Evolutionary conservation across 1,284 basidiomycete species (phyloP), one percentile per base, ranked within the genome.

Genomic region (Schizophyllum amplum): DNA sequence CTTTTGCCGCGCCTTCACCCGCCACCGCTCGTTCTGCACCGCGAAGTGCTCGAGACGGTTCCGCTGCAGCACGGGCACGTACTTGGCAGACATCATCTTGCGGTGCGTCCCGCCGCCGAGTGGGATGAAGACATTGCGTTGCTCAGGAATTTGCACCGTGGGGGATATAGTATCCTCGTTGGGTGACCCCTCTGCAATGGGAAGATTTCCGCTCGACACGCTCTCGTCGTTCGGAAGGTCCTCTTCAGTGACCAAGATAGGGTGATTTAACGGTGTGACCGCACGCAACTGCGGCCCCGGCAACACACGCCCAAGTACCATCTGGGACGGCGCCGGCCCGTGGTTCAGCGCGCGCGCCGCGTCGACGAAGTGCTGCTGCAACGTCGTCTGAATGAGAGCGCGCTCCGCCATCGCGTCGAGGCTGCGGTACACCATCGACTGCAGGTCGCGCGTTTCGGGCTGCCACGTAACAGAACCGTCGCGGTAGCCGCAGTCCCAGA

Each of bases 401-500:
- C 33, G 33, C 7, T 42, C 33, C 7, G 33, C 33, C 3, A 17
- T 42, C 23, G 74, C 70, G 59, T 87, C 79, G 23, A 92, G 73
- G 9, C 79, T 71, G 0, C 79, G 74, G 54, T 80, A 80, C 15
- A 90, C 77, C 56, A 77, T 70, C 5, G 85, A 83, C 33, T 82
- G 80, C 33, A 24, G 24, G 26, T 25, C 69, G 61, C 20, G 11
- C 46, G 50, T 22, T 23, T 86, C 86, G 2, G 81, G 83, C 27
- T 84, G 81, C 96, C 96, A 99, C 56, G 77, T 70, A 1, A 92
- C 74, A 48, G 86, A 84, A 13, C 73, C 72, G 5, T 81, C 79
- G 13, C 78, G 73, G 70, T 93, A 99, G 0, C 80, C 86, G 67
- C 94, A 96, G 51, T 94, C 88, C 89, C 94, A 98, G 2, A 99